phyloP scores from a whole-genome alignment of 192 early-diverging fungal genomes.

The Fimicolochytrium jonesii region DNA sequence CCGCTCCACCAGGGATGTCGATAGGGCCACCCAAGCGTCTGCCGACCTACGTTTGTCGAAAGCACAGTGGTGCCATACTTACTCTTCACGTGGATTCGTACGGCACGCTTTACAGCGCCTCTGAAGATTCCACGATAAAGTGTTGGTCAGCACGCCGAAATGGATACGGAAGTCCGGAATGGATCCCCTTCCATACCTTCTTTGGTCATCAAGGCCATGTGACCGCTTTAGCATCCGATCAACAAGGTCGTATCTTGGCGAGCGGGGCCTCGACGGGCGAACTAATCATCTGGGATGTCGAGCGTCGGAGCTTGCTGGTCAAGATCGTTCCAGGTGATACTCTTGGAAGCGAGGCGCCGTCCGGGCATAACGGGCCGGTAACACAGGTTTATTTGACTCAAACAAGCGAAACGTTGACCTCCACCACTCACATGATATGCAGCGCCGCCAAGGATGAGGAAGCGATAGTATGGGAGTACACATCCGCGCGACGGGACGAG shows the following conservation, averaged over 20 bases:
- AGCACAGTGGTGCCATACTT: conserved; percentile 1
- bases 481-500: too few species aligned
- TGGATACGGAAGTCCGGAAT: not conserved
- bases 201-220: not conserved
- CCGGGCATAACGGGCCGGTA: not conserved
- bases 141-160: not conserved
- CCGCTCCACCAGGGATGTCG: too few species aligned
- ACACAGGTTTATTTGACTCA: not conserved
- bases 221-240: not conserved
- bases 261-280: conserved; percentile 11
- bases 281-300: conserved; percentile 10
- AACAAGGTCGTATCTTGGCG: not conserved
- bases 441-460: conserved; percentile 8
- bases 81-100: not conserved
- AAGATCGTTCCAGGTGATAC: not conserved
- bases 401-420: not conserved
- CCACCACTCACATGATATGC: not conserved
- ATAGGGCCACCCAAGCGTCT: too few species aligned
- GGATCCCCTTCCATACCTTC: not conserved
- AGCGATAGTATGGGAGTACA: conserved; percentile 6
- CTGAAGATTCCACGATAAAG: conserved; percentile 12
- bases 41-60: too few species aligned
- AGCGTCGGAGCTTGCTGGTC: not conserved
- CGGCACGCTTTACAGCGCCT: conserved; percentile 2
- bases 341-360: not conserved